Evolutionary conservation across 768 basidiomycete genomes (phyloP), one percentile per base, ranked within the genome.

Genomic region (Tulasnella sp.): DNA sequence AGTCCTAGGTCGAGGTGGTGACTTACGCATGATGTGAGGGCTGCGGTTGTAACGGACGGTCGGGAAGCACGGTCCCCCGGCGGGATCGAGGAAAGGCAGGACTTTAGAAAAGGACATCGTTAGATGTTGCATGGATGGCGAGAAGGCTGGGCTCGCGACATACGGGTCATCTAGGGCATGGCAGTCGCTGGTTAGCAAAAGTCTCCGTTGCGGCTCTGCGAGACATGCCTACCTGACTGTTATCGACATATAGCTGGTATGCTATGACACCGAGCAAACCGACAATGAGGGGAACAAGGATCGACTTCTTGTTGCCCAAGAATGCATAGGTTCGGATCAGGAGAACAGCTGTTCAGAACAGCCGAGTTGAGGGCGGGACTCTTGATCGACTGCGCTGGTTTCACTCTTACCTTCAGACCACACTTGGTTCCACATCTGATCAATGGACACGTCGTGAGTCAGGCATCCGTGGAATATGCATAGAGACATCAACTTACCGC

Each of bases 391-490:
- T 5, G 20, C 50, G 3, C 24, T 54, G 22, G 24, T 22, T 5
- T 54, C 24, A 8, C n/a, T n/a, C 54, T 6, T 54, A 69, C 79
- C 37, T 74, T 80, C 72, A 28, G 72, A 74, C 72, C 79, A 80
- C 24, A 80, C 24, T 72, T 80, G 79, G 72, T 80, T 80, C 79
- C 79, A 80, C 79, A 80, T 80, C 79, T 80, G 28, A n/a, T 46
- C 12, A 74, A n/a, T 24, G 3, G 48, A 20, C 11, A 76, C 5
- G 1, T 2, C 1, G n/a, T 31, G 20, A 1, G 48, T 41, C 44
- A 37, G 5, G 1, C 41, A n/a, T 16, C 44, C 46, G 44, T 18
- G n/a, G n/a, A 24, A 20, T 40, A 1, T 58, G 28, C 31, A 1
- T n/a, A 60, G 31, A 64, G 69, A 1, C 22, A 12, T 18, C 11